These are phyloP conservation scores for Clitoria ternatea DNA, from an alignment of 306 rosid species.

Conservation along the genomic window DNA sequence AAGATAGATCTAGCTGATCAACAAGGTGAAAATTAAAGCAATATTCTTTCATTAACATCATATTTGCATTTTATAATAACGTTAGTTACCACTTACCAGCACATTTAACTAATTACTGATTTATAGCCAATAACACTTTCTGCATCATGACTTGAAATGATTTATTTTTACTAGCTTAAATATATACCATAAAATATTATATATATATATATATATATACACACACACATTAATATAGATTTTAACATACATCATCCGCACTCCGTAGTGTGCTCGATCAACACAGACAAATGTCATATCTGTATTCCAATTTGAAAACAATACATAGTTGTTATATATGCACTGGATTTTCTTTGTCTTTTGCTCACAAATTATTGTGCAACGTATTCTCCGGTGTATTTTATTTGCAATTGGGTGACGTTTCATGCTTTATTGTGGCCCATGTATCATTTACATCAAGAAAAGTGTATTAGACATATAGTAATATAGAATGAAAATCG, in stretches of 20 bases:
- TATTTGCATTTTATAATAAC: neutral
- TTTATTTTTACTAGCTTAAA: too few species aligned
- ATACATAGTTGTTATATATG: constrained; percentile 21
- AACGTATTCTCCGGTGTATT: constrained; percentile 11
- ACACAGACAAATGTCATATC: neutral
- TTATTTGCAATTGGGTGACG: constrained; percentile 19
- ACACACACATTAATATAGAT: too few species aligned
- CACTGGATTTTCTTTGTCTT: constrained; percentile 26
- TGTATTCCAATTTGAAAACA: constrained; percentile 25
- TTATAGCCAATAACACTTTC: neutral
- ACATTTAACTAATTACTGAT: too few species aligned
- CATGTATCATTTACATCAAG: constrained; percentile 11
- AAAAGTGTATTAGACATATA: constrained; percentile 1
- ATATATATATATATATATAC: too few species aligned
- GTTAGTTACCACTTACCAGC: neutral
- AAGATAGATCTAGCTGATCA: neutral
- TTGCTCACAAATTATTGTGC: constrained; percentile 6
- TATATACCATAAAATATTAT: too few species aligned
- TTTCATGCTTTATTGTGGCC: constrained; percentile 2
- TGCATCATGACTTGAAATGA: too few species aligned
- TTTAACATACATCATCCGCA: neutral
- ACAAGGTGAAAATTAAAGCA: neutral
- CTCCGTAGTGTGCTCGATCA: neutral
- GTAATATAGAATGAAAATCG: constrained; percentile 12
- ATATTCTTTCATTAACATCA: neutral